phyloP scores from a whole-genome alignment of 345 rosid species.

The Durio zibethinus region DNA sequence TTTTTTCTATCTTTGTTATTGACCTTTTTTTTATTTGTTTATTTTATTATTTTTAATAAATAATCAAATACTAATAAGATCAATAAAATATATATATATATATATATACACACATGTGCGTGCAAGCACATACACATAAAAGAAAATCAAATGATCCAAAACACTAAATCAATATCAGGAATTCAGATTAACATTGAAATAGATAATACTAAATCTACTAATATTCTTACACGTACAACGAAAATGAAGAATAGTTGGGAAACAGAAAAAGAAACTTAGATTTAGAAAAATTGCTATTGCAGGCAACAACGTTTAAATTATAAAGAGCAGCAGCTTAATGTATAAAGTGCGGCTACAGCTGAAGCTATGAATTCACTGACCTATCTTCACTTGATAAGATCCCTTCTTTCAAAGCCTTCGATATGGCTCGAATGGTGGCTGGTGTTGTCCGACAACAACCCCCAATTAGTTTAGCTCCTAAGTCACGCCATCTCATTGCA shows the following conservation, averaged over 20 bases:
- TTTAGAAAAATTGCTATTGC: background rate
- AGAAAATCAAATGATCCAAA: too few relatives aligned
- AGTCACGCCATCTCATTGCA: slow-evolving; percentile 66
- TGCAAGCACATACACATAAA: too few relatives aligned
- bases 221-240: background rate
- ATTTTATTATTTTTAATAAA: too few relatives aligned
- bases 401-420: slow-evolving; percentile 46
- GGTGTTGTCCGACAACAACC: slow-evolving; percentile 91
- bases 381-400: background rate
- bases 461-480: slow-evolving; percentile 83
- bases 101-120: too few relatives aligned
- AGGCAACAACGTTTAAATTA: background rate
- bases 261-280: background rate
- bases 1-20: too few relatives aligned
- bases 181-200: too few relatives aligned
- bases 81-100: too few relatives aligned
- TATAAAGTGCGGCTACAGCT: background rate
- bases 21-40: too few relatives aligned
- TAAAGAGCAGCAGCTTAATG: background rate
- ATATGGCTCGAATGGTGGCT: slow-evolving; percentile 61
- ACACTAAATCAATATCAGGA: too few relatives aligned
- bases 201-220: too few relatives aligned
- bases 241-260: background rate
- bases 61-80: too few relatives aligned
- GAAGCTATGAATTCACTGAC: background rate